Evolutionary conservation across 2,329 filamentous ascomycete species (phyloP).

Genomic region (Diaporthe sp.): DNA sequence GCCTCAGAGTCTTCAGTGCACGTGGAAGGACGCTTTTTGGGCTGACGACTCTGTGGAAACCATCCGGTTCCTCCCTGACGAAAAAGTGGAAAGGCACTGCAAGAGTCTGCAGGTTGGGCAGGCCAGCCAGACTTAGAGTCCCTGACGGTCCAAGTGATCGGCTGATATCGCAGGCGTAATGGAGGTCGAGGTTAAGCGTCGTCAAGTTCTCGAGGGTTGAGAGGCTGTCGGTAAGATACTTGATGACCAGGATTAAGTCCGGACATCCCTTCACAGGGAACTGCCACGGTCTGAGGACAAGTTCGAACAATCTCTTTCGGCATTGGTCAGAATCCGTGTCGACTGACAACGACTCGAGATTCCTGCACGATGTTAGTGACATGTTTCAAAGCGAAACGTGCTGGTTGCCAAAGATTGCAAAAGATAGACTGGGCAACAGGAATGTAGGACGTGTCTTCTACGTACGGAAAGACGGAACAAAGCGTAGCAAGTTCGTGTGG

Average conservation of each 20-base stretch:
- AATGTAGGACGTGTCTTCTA: not conserved
- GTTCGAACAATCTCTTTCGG: not conserved
- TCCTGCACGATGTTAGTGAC: not conserved
- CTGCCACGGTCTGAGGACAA: not conserved
- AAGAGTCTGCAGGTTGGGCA: not conserved
- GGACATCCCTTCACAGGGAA: not conserved
- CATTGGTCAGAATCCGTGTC: not conserved
- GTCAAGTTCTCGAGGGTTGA: not conserved
- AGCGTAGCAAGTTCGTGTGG: not conserved
- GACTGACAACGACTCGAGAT: not conserved
- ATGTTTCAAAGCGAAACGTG: not conserved
- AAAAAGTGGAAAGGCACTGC: not conserved
- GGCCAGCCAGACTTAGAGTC: not conserved
- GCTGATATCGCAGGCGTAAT: not conserved
- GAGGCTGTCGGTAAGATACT: not conserved
- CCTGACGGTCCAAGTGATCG: not conserved
- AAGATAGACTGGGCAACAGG: not conserved
- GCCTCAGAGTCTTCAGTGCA: not conserved
- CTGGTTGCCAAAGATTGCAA: too few relatives aligned
- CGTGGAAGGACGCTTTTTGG: not conserved
- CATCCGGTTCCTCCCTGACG: not conserved
- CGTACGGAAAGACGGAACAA: not conserved
- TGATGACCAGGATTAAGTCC: not conserved
- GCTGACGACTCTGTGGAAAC: not conserved
- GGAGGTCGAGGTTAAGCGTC: not conserved